A percentile compares a stretch with the other conserved stretches of the same genome.
Conservation (phyloP, 2,329 filamentous ascomycete genomes). For the Hymenotorrendiella dingleyae region DNA sequence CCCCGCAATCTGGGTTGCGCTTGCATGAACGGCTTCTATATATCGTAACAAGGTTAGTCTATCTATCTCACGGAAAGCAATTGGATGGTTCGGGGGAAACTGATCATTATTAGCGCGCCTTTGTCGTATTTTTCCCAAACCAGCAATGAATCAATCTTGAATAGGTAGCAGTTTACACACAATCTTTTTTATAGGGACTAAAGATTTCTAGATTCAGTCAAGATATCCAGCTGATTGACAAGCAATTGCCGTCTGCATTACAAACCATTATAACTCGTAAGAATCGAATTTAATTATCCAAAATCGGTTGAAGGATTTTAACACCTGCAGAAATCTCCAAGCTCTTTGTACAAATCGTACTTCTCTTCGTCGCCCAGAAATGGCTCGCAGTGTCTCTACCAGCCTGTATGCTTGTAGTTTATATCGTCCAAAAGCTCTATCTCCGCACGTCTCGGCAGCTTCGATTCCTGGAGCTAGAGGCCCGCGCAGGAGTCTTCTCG, state of each 20-base stretch:
- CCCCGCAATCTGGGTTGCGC: constrained; percentile 32
- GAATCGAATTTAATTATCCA: neutral
- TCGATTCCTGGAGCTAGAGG: constrained; percentile 1
- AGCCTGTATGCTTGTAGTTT: neutral
- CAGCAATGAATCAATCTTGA: constrained; percentile 37
- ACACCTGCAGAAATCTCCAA: neutral
- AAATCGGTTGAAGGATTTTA: neutral
- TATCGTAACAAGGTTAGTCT: constrained; percentile 28
- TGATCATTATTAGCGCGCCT: constrained; percentile 31
- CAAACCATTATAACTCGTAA: neutral
- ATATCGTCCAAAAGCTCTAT: constrained; percentile 2
- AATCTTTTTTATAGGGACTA: neutral
- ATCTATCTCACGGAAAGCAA: neutral
- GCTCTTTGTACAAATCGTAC: neutral
- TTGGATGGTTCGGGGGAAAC: neutral
- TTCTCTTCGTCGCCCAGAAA: neutral
- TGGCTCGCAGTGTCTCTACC: neutral
- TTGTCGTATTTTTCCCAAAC: constrained; percentile 36
- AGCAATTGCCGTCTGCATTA: neutral
- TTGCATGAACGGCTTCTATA: constrained; percentile 31
- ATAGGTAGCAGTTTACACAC: constrained; percentile 27
- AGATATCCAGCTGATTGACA: neutral
- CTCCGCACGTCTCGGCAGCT: neutral
- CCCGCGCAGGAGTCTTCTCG: neutral
- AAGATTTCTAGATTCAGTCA: neutral